Conservation (phyloP, 2,329 filamentous ascomycete species). For the Cordyceps tenuipes region DNA sequence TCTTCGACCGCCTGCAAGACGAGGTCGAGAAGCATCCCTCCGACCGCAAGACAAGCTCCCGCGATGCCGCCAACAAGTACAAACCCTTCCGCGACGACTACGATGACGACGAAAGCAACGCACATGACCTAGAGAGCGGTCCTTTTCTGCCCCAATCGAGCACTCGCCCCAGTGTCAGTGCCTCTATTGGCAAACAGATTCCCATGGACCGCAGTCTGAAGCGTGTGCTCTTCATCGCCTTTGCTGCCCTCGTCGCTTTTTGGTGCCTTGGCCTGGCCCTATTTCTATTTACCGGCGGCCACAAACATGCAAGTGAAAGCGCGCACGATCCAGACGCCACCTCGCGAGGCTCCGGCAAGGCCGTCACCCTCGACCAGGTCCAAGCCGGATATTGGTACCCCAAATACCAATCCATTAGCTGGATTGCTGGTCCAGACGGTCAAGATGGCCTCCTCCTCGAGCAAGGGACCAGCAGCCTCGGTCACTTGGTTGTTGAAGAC, state of each 20-base stretch:
- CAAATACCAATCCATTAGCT: constrained; percentile 58
- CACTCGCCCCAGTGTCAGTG: constrained; percentile 23
- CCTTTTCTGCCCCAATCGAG: constrained; percentile 37
- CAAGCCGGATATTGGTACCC: constrained; percentile 57
- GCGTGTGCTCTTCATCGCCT: constrained; percentile 52
- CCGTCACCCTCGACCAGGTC: constrained; percentile 65
- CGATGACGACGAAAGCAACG: constrained; percentile 20
- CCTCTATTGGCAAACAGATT: constrained; percentile 41
- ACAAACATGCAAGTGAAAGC: constrained; percentile 53
- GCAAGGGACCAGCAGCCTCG: constrained; percentile 52
- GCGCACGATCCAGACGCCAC: constrained; percentile 63
- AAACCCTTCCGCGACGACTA: constrained; percentile 28
- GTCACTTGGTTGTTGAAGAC: constrained; percentile 81
- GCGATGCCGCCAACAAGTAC: constrained; percentile 30
- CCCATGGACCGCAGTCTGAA: constrained; percentile 59
- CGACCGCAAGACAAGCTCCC: constrained; percentile 11
- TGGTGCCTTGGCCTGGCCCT: constrained; percentile 62
- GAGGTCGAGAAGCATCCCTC: constrained; percentile 28
- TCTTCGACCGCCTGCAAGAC: constrained; percentile 69
- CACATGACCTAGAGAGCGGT: constrained; percentile 38
- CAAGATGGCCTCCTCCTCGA: constrained; percentile 84
- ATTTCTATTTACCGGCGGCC: constrained; percentile 57
- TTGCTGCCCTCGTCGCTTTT: constrained; percentile 51
- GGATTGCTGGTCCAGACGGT: constrained; percentile 66
- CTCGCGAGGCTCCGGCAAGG: constrained; percentile 56